Evolutionary conservation across 257 asterid genomes (phyloP), one percentile per base, ranked within the genome.

Genomic region (Pogostemon cablin): DNA sequence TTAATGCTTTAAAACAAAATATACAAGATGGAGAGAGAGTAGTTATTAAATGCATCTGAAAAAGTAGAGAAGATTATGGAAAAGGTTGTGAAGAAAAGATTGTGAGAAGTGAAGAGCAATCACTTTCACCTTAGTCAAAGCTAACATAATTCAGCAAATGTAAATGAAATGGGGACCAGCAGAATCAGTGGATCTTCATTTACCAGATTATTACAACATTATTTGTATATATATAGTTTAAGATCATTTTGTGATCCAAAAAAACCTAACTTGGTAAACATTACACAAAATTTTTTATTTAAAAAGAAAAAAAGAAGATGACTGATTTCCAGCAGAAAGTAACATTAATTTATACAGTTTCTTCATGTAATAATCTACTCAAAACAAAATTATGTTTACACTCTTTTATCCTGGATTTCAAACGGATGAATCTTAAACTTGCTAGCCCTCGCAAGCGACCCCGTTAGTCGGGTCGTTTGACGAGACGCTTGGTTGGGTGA

Each of bases 331-430:
- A 68, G 72, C 62, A 78, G 64, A 78, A 64, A 78, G 75, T 58
- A 69, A 73, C 79, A 65, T 54, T 72, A 70, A 72, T 80, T 81
- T 86, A 86, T 87, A 87, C 95, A 86, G 50, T 79, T 78, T 63
- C 69, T 63, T 62, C 79, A 79, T 77, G 81, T 25, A 25, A 25
- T 77, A 77, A 79, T 73, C 43, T 42, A 65, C 56, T 35, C 60
- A 78, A 68, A 67, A 78, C 82, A 81, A 82, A 86, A 81, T 69
- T 73, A 79, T 78, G 87, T 78, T 66, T 65, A 79, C 81, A 77
- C 68, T 67, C 76, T 75, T 64, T 71, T 32, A 71, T 77, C 47
- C 72, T 37, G 62, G 65, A 71, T 48, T 52, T 54, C 25, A 12
- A 7, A n/a, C 35, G 61, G 64, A 58, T 3, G 62, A 56, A 34